phyloP scores from a whole-genome alignment of 2,329 filamentous ascomycete genomes.

The Trichoderma atroviride region DNA sequence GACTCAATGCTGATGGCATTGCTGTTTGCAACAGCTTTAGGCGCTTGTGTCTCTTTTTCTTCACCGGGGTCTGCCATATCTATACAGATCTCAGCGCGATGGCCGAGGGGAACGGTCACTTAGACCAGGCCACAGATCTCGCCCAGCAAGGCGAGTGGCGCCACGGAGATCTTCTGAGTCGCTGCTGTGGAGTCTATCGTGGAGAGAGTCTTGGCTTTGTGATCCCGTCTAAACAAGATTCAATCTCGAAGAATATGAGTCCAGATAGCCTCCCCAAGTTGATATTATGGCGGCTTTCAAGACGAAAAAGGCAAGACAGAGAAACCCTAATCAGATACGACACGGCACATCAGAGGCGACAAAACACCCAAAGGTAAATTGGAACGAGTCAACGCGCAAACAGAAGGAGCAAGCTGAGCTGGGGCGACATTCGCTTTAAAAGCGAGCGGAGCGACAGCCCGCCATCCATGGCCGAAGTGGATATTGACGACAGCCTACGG shows the following conservation, averaged over 20 bases:
- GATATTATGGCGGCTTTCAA: not conserved
- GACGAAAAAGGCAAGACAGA: not conserved
- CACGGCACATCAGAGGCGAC: not conserved
- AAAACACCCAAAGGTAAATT: not conserved
- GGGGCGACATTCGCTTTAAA: conserved; percentile 20
- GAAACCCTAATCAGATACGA: not conserved
- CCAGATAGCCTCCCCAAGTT: not conserved
- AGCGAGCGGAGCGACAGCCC: conserved; percentile 18
- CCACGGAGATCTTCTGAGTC: conserved; percentile 18
- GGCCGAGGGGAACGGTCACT: not conserved
- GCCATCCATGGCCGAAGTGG: conserved; percentile 16
- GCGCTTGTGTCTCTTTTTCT: conserved; percentile 19
- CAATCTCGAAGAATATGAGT: not conserved
- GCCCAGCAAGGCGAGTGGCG: conserved; percentile 12
- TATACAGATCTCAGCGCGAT: conserved; percentile 1
- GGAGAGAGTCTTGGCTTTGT: conserved; percentile 14
- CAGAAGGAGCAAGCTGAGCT: not conserved
- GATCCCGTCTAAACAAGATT: not conserved
- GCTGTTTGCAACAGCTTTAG: conserved; percentile 1
- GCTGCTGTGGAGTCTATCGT: conserved; percentile 17
- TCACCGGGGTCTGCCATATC: conserved; percentile 24
- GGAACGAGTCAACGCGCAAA: conserved; percentile 5
- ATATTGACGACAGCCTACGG: conserved; percentile 13
- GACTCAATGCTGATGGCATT: conserved; percentile 14
- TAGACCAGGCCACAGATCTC: conserved; percentile 6